Base-by-base conservation (phyloP, 805 yeast species). In the Scheffersomyces stipitis region DNA sequence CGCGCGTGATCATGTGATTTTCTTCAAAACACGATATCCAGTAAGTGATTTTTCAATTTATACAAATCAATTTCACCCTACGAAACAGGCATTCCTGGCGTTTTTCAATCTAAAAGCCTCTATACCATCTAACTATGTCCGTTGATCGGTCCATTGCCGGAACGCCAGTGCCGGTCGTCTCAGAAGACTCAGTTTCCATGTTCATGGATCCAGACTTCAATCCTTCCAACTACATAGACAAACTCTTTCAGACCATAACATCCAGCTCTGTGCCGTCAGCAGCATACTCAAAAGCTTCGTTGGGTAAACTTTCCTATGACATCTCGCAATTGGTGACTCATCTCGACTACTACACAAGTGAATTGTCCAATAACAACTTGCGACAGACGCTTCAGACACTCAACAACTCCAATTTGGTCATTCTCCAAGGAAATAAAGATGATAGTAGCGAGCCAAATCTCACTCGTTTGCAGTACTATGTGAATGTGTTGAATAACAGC, bases 141-240 rank as follows among this genome's bases (percentile, higher is more conserved):
- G 24, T 7, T 10, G 24, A 20, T 7, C 10, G 10, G 7, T 20
- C 24, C 7, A 20, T 10, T 10, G 10, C 9, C 10, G 24, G 10
- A 20, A 10, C 10, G 7, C 24, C 22, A 28, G 18, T 18, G 23
- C 16, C 31, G 22, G 36, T 34, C 33, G 42, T 33, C 41, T 26
- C 37, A 6, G 48, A 44, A 36, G 76, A 76, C 12, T 68, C 81
- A 1, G 57, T 83, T 3, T 61, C 78, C 9, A 82, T 83, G 80
- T 84, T 84, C 63, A 80, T 81, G 42, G 86, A 83, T 44, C 76
- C 73, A 15, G 77, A 75, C 17, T 83, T 83, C 51, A 77, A 74
- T 13, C 84, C 88, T 1, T 75, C 77, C 37, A 77, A 76, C 28
- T 84, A 75, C 48, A 71, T 84, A 14, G 86, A 84, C 52, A 80